These are phyloP conservation scores for Musa acuminata DNA, from an alignment of 176 grass and related monocot genomes.

Conservation along the genomic window DNA sequence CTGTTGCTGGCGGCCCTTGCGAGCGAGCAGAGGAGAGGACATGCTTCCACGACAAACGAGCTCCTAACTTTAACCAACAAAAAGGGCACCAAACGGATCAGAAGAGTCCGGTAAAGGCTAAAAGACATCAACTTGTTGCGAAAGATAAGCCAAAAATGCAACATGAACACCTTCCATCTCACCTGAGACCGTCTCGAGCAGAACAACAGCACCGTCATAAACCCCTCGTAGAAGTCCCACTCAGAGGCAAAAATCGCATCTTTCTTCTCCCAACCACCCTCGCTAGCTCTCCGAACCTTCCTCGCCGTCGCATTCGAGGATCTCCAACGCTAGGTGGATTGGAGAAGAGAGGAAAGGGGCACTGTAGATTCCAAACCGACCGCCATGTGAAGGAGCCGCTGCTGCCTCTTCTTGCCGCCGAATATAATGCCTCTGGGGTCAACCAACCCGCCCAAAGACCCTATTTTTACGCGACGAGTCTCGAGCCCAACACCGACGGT, in stretches of 20 bases:
- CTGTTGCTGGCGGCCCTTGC: constrained; percentile 6
- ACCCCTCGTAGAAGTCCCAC: neutral
- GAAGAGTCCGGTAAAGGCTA: neutral
- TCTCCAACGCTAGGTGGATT: neutral
- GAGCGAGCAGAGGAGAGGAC: constrained; percentile 9
- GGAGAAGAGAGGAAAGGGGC: neutral
- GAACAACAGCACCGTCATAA: neutral
- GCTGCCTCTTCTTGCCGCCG: neutral
- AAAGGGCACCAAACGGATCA: neutral
- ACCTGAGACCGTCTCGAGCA: neutral
- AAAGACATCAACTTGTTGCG: neutral
- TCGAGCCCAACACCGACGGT: neutral
- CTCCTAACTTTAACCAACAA: neutral
- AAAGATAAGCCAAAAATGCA: neutral
- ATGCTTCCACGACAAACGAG: constrained; percentile 4
- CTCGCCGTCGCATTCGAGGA: constrained; percentile 1
- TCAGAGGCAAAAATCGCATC: neutral
- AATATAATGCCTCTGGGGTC: constrained; percentile 5
- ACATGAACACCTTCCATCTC: neutral
- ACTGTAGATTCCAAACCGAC: neutral
- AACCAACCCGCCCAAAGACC: neutral
- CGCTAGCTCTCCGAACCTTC: neutral
- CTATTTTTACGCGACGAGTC: neutral
- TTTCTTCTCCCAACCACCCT: neutral
- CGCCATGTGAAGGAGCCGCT: neutral